These are phyloP conservation scores for Ceratocystis destructans DNA, from an alignment of 2,329 filamentous ascomycete species.

Conservation along the genomic window DNA sequence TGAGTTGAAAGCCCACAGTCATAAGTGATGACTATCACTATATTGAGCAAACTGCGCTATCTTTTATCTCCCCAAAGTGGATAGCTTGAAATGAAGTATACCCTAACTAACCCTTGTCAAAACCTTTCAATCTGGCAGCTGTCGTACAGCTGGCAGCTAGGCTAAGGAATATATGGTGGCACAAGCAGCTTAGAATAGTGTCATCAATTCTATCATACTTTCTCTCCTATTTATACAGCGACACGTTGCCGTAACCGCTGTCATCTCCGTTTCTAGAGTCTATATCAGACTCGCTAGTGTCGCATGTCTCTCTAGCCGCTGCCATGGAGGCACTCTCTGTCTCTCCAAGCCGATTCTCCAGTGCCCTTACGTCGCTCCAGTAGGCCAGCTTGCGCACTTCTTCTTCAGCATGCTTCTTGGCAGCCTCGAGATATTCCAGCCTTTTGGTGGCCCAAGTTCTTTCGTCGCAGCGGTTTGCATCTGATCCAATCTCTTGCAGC, in stretches of 20 bases:
- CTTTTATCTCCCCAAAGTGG: no score
- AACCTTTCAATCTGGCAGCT: not conserved
- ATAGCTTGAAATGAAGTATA: no score
- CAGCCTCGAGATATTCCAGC: conserved; percentile 56
- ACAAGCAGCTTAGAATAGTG: no score
- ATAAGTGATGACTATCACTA: not conserved
- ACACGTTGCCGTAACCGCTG: not conserved
- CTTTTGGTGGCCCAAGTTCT: conserved; percentile 28
- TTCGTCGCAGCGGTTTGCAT: conserved; percentile 29
- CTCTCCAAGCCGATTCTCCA: conserved; percentile 41
- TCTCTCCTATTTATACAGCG: not conserved
- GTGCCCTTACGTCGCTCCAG: conserved; percentile 70
- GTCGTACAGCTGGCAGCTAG: no score
- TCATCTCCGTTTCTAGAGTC: not conserved
- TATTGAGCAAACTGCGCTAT: no score
- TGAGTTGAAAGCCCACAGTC: not conserved
- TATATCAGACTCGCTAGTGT: conserved; percentile 17
- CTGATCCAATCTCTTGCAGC: conserved; percentile 31
- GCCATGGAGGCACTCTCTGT: conserved; percentile 33
- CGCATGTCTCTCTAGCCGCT: conserved; percentile 13
- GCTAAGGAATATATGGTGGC: no score
- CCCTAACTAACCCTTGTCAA: no score
- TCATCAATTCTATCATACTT: not conserved
- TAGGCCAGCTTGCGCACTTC: conserved; percentile 73
- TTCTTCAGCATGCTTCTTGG: conserved; percentile 61